phyloP scores from a whole-genome alignment of 1,284 basidiomycete species.

The Heterobasidion occidentale region DNA sequence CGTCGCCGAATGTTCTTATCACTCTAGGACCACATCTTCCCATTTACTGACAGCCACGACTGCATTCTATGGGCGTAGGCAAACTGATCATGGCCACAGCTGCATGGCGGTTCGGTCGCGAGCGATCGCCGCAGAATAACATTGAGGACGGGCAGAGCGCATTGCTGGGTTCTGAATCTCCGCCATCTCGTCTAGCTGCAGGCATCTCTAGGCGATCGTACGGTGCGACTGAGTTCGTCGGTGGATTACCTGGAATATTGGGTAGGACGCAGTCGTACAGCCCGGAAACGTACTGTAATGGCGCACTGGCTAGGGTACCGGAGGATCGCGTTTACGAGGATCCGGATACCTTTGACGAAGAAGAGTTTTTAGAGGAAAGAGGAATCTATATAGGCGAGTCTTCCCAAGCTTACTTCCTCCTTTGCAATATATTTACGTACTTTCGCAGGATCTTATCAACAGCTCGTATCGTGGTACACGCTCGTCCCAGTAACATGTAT shows the following conservation, averaged over 20 bases:
- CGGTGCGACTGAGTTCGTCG: conserved; percentile 1
- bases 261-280: conserved; percentile 15
- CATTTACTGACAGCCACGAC: neutral
- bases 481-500: conserved; percentile 47
- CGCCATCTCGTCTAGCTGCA: neutral
- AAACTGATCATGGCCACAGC: neutral
- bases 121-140: neutral
- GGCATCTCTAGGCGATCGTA: conserved; percentile 6
- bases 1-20: neutral
- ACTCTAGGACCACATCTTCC: neutral
- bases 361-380: conserved; percentile 37
- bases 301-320: conserved; percentile 32
- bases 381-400: conserved; percentile 52
- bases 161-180: neutral
- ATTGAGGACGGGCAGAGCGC: neutral
- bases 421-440: neutral
- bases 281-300: conserved; percentile 26
- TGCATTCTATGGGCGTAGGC: neutral
- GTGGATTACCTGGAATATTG: neutral
- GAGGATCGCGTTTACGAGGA: conserved; percentile 34
- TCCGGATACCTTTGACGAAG: conserved; percentile 16
- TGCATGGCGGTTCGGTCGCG: neutral
- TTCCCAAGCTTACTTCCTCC: neutral
- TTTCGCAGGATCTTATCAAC: conserved; percentile 13
- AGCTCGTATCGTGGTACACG: conserved; percentile 42